Conservation (phyloP, 345 rosid species). For the Lumnitzera littorea region DNA sequence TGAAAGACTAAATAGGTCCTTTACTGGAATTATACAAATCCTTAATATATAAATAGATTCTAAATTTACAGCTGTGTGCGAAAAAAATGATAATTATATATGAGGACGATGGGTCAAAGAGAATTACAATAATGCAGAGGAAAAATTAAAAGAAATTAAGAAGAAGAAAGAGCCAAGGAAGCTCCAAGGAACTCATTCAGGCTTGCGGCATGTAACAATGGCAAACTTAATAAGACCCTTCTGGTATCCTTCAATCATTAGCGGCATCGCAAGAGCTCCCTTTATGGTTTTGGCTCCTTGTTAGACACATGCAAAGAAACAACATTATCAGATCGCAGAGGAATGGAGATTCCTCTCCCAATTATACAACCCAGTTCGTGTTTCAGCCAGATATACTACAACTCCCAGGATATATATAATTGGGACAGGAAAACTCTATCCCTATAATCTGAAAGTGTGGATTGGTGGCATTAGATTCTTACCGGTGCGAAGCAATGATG, state of each 20-base stretch:
- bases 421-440: neutral
- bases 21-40: no score
- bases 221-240: slow-evolving; percentile 76
- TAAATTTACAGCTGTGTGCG: no score
- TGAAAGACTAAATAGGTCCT: no score
- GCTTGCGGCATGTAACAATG: slow-evolving; percentile 72
- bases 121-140: no score
- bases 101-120: no score
- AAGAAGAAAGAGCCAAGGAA: neutral
- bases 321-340: neutral
- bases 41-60: no score
- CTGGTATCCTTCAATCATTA: slow-evolving; percentile 86
- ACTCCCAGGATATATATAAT: neutral
- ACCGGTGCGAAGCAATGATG: slow-evolving; percentile 66
- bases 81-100: no score
- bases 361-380: neutral
- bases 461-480: slow-evolving; percentile 8
- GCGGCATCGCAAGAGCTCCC: slow-evolving; percentile 88
- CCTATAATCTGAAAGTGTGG: neutral
- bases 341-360: neutral
- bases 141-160: neutral
- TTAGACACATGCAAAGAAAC: slow-evolving; percentile 6
- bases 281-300: slow-evolving; percentile 64
- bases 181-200: slow-evolving; percentile 10
- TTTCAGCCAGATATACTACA: neutral